Conservation (phyloP, 768 basidiomycete genomes). For the Russula lepida region DNA sequence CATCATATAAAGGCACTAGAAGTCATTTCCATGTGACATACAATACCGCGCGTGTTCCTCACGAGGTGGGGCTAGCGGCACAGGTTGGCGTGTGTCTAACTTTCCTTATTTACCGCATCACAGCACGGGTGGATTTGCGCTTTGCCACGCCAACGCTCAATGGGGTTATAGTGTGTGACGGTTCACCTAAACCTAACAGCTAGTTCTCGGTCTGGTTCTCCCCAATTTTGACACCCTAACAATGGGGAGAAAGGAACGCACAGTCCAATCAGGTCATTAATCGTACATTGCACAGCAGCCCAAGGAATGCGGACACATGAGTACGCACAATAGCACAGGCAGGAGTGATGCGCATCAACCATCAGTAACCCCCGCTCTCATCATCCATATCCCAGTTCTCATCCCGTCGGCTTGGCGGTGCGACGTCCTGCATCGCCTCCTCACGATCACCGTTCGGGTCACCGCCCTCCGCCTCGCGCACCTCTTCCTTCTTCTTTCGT, state of each 20-base stretch:
- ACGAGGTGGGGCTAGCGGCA: background rate
- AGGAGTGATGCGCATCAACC: background rate
- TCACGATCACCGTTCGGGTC: slow-evolving; percentile 31
- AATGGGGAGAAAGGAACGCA: background rate
- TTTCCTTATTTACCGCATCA: background rate
- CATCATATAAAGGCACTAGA: background rate
- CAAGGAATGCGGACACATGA: background rate
- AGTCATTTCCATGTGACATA: background rate
- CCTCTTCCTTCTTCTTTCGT: slow-evolving; percentile 41
- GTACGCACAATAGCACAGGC: background rate
- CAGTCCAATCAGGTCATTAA: background rate
- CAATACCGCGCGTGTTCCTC: background rate
- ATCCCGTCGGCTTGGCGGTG: slow-evolving; percentile 21
- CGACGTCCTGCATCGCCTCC: slow-evolving; percentile 26
- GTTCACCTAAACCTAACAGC: too few species aligned
- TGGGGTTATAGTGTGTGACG: too few species aligned
- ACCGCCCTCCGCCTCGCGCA: slow-evolving; percentile 28
- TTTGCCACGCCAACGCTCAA: background rate
- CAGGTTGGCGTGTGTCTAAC: background rate
- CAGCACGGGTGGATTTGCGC: background rate
- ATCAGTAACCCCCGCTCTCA: slow-evolving; percentile 3
- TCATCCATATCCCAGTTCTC: slow-evolving; percentile 39
- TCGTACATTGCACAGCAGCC: slow-evolving; percentile 6
- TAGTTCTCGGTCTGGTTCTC: background rate
- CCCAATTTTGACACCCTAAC: background rate